phyloP scores from a whole-genome alignment of 805 yeast species.

The Wickerhamomyces subpelliculosus region DNA sequence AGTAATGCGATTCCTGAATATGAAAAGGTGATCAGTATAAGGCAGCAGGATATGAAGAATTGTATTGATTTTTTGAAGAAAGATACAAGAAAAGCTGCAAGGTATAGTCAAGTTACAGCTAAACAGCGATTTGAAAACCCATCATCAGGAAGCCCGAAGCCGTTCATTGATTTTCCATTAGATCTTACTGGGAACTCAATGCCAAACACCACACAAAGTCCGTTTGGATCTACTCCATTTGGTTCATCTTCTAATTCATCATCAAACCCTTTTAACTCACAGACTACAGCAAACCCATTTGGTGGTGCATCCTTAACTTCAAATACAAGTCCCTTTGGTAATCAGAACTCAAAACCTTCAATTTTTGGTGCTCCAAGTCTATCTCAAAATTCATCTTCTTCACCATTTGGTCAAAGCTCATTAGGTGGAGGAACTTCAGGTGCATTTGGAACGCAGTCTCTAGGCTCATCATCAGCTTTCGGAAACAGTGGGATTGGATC shows the following conservation, averaged over 20 bases:
- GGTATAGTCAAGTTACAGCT: constrained; percentile 46
- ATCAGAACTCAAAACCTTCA: constrained; percentile 4
- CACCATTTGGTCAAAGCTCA: constrained; percentile 4
- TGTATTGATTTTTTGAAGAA: constrained; percentile 31
- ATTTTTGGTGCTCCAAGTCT: background rate
- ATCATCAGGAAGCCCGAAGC: constrained; percentile 19
- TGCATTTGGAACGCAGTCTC: background rate
- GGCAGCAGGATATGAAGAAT: constrained; percentile 40
- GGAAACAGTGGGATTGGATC: constrained; percentile 18
- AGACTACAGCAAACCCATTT: constrained; percentile 5
- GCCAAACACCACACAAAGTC: background rate
- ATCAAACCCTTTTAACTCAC: no score
- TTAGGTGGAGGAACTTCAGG: constrained; percentile 3
- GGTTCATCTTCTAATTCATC: constrained; percentile 2
- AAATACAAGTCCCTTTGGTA: constrained; percentile 7
- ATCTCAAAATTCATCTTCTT: background rate
- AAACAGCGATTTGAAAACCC: constrained; percentile 23
- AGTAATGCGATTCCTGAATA: constrained; percentile 31
- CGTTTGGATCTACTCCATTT: constrained; percentile 8
- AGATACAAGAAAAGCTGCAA: constrained; percentile 44
- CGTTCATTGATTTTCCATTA: constrained; percentile 28
- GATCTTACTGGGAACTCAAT: constrained; percentile 22
- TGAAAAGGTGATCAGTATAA: constrained; percentile 31
- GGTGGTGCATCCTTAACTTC: constrained; percentile 5
- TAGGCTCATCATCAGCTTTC: constrained; percentile 14